Percentiles rank a stretch among this genome's conserved stretches.
These are phyloP conservation scores for Ambrosia trifida DNA, from an alignment of 129 eudicot species.

Conservation along the genomic window DNA sequence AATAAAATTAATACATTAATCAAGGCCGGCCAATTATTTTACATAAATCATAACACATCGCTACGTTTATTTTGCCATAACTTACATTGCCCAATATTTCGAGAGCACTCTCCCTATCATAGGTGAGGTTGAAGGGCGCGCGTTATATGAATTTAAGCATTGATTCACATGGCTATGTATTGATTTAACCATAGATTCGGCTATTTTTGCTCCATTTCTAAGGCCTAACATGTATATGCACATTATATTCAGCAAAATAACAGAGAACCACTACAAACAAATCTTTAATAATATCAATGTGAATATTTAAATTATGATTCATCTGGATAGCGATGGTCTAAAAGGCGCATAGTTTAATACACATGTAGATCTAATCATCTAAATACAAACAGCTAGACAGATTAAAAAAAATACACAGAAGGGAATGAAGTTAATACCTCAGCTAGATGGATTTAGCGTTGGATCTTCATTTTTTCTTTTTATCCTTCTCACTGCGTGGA, in stretches of 20 bases:
- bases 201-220: not conserved
- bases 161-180: too few relatives aligned
- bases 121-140: too few relatives aligned
- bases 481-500: constrained; percentile 50
- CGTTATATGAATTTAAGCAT: too few relatives aligned
- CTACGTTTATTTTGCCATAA: too few relatives aligned
- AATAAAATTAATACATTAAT: too few relatives aligned
- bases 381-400: constrained; percentile 9
- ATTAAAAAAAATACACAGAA: not conserved
- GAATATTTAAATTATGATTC: constrained; percentile 4
- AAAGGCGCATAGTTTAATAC: not conserved
- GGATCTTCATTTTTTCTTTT: constrained; percentile 47
- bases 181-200: not conserved
- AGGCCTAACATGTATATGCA: not conserved
- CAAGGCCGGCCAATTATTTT: too few relatives aligned
- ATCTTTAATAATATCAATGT: constrained; percentile 7
- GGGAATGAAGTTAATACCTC: constrained; percentile 16
- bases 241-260: constrained; percentile 9
- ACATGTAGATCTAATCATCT: not conserved
- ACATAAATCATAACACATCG: too few relatives aligned
- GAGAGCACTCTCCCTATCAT: too few relatives aligned
- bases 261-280: not conserved
- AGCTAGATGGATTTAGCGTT: not conserved
- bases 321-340: constrained; percentile 12
- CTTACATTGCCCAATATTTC: too few relatives aligned